phyloP scores from a whole-genome alignment of 2,329 filamentous ascomycete genomes.

The Stachybotrys chartarum region DNA sequence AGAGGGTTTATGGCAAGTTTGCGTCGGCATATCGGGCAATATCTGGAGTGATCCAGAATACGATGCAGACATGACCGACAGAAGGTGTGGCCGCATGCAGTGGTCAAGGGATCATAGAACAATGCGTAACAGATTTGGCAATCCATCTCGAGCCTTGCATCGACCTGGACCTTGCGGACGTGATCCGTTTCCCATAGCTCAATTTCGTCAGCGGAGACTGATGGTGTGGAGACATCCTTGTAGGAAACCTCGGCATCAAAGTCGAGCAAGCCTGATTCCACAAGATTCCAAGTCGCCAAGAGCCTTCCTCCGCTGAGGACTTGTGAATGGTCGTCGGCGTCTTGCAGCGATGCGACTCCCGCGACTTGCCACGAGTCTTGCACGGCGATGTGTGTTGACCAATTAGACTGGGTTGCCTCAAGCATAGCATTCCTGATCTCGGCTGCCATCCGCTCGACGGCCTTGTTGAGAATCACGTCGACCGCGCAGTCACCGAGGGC shows the following conservation, averaged over 20 bases:
- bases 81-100: conserved; percentile 82
- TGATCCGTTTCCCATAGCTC: conserved; percentile 10
- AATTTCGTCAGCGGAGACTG: conserved; percentile 17
- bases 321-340: conserved; percentile 19
- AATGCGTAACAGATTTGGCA: conserved; percentile 84
- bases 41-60: conserved; percentile 67
- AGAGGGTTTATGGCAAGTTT: conserved; percentile 44
- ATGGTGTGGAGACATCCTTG: conserved; percentile 16
- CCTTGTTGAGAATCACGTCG: conserved; percentile 70
- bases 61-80: conserved; percentile 73
- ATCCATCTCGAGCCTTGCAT: conserved; percentile 64
- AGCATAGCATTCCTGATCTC: conserved; percentile 39
- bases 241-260: conserved; percentile 51
- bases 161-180: conserved; percentile 52
- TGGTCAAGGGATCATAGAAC: conserved; percentile 77
- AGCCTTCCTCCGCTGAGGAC: conserved; percentile 52
- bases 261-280: conserved; percentile 51
- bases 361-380: conserved; percentile 31
- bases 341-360: conserved; percentile 31
- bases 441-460: conserved; percentile 52
- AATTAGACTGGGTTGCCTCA: conserved; percentile 11
- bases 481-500: conserved; percentile 67
- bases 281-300: conserved; percentile 59
- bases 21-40: conserved; percentile 76
- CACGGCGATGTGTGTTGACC: conserved; percentile 31